Base-by-base conservation (phyloP, 441 rosid species). In the Aquilaria agallochum region DNA sequence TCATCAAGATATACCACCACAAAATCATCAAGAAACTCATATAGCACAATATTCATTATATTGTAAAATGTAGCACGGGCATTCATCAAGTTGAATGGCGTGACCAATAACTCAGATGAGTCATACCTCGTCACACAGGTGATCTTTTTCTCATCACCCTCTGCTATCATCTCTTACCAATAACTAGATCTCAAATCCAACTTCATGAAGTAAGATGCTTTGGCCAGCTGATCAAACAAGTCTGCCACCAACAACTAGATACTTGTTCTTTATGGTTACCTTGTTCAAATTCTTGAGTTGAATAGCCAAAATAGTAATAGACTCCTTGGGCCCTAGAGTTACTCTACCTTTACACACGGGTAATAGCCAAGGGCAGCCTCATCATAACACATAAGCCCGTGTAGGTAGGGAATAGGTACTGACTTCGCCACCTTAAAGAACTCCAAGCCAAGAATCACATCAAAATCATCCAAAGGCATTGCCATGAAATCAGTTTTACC, bases 1-100 rank as follows among this genome's bases (percentile, higher is more conserved):
- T 46, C 49, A 12, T 46, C 49, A 6, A 46, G 12, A 12, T 46
- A 46, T 46, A 12, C 49, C 27, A 51, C 31, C 4, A 51, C 55
- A n/a, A 51, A 13, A 3, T 20, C 9, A n/a, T 51, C 30, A 2
- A 51, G 4, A 0, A 51, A 51, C 1, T 51, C 2, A 2, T 51
- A n/a, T 1, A 51, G 27, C 31, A 53, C 36, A 32, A 2, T 2
- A 5, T 53, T 53, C 56, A 27, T 9, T 1, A 53, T 10, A 27
- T 32, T 53, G 31, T 36, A 53, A 31, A 53, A 53, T 2, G 56
- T 53, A 1, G 56, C 1, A 20, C 33, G 69, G 11, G 42, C 65
- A 70, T 51, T 51, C 6, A 30, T 51, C 9, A 51, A 20, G 14
- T 30, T 14, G 5, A 50, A 46, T 7, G 49, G 49, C 49, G 1